Base-by-base conservation (phyloP, 2,329 filamentous ascomycete genomes). In the Coniochaeta sp. region DNA sequence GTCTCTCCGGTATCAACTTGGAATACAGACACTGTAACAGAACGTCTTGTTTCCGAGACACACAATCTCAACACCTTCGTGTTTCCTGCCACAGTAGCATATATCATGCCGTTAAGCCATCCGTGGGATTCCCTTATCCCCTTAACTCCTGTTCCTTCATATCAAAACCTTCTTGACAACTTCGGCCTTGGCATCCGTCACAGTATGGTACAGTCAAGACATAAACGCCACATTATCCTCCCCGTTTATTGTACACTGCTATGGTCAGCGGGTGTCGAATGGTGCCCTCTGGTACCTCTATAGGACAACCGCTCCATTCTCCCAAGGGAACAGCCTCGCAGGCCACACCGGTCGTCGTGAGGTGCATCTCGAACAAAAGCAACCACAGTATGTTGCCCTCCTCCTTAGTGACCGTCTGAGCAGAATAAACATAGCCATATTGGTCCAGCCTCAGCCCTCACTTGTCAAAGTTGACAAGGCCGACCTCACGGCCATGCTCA, bases 401-500 rank as follows among this genome's bases (percentile, higher is more conserved):
- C 7, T 44, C n/a, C 42, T 24, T 12, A n/a, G 38, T 24, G 4
- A 8, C 47, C 26, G 7, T 52, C 30, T 24, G 8, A 36, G 42
- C 28, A 26, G 30, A 14, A 10, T 36, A 36, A 58, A 8, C 10
- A 24, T 14, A 55, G 40, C 12, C 16, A 24, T 14, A 55, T 16
- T 4, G 4, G 19, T 2, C 7, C 55, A 67, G 10, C 62, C 60
- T 77, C 79, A 52, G n/a, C 14, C 6, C 24, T 52, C 26, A 52
- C 4, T 52, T 7, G 22, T 52, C 4, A n/a, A 52, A 84, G 7
- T 80, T 82, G 16, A 85, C 72, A 58, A 84, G 67, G 38, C 78
- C 82, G 6, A 75, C 72, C 68, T 83, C 77, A 24, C 76, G 73
- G n/a, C 82, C 81, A 52, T 77, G 62, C 55, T 79, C 80, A 59